Percentiles rank a stretch among this genome's conserved stretches.
Conservation (phyloP, 2,329 filamentous ascomycete species). For the Daldinia sp. region DNA sequence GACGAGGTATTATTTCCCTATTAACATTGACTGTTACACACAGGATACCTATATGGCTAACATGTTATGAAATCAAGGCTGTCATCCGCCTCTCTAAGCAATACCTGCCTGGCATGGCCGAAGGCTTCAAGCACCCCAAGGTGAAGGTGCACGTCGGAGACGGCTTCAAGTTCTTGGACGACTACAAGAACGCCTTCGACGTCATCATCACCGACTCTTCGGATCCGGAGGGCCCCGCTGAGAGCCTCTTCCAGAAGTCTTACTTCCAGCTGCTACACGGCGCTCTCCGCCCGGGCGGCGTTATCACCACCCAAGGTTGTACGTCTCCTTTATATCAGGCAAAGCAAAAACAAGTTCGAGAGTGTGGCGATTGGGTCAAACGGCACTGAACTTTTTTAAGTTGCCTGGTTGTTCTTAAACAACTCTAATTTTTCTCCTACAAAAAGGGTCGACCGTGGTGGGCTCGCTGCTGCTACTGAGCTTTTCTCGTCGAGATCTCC, state of each 20-base stretch:
- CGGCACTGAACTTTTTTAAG: slow-evolving; percentile 49
- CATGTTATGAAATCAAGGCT: slow-evolving; percentile 64
- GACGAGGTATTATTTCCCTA: slow-evolving; percentile 76
- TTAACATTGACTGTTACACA: neutral
- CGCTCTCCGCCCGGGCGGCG: slow-evolving; percentile 92
- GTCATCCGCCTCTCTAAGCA: slow-evolving; percentile 99
- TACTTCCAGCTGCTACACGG: slow-evolving; percentile 96
- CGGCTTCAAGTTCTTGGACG: slow-evolving; percentile 97
- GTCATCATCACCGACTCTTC: slow-evolving; percentile 99
- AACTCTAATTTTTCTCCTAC: slow-evolving; percentile 34
- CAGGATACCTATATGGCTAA: slow-evolving; percentile 5
- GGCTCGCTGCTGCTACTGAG: slow-evolving; percentile 10
- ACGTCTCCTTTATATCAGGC: slow-evolving; percentile 77
- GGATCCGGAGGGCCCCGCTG: slow-evolving; percentile 95
- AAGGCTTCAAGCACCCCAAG: slow-evolving; percentile 94
- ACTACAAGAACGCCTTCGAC: slow-evolving; percentile 97
- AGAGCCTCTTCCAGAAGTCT: slow-evolving; percentile 97
- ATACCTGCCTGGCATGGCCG: slow-evolving; percentile 94
- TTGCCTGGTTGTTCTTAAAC: slow-evolving; percentile 51
- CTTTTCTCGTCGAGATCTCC: slow-evolving; percentile 27
- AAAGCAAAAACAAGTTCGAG: slow-evolving; percentile 52
- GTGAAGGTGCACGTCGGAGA: slow-evolving; percentile 93
- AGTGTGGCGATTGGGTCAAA: slow-evolving; percentile 32
- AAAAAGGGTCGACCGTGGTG: slow-evolving; percentile 31
- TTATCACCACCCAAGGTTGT: slow-evolving; percentile 99